Conservation (phyloP, 2,329 filamentous ascomycete genomes). For the Waltergamsia citrina region DNA sequence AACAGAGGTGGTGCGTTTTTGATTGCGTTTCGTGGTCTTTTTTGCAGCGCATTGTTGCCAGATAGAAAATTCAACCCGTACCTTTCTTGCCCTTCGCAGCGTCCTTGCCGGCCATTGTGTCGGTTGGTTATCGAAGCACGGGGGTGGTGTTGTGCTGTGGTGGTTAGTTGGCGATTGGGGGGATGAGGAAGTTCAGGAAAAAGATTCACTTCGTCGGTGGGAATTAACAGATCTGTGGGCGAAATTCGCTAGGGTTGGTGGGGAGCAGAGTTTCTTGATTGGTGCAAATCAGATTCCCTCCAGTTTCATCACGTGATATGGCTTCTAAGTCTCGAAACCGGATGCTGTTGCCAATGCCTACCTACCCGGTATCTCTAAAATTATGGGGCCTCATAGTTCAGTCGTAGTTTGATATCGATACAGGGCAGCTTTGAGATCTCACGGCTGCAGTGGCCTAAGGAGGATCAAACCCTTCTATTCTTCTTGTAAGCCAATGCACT, state of each 20-base stretch:
- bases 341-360: no score
- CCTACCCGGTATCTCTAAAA: no score
- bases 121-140: conserved; percentile 14
- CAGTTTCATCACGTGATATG: no score
- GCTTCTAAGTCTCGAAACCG: no score
- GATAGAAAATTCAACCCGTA: conserved; percentile 26
- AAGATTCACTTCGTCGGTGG: conserved; percentile 4
- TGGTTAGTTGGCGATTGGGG: conserved; percentile 10
- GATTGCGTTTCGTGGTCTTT: background rate
- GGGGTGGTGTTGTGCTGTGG: conserved; percentile 12
- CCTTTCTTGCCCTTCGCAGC: conserved; percentile 35
- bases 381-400: no score
- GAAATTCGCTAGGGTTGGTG: conserved; percentile 15
- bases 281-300: no score
- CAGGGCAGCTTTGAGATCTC: no score
- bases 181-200: conserved; percentile 8
- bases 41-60: background rate
- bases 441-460: no score
- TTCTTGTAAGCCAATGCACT: no score
- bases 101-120: conserved; percentile 24
- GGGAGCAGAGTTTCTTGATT: conserved; percentile 5
- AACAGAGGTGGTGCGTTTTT: background rate
- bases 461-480: no score
- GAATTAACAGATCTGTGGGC: conserved; percentile 10
- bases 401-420: no score